A percentile compares a stretch with the other conserved stretches of the same genome.
These are phyloP conservation scores for Sporothrix mexicana DNA, from an alignment of 2,329 filamentous ascomycete genomes.

Conservation along the genomic window DNA sequence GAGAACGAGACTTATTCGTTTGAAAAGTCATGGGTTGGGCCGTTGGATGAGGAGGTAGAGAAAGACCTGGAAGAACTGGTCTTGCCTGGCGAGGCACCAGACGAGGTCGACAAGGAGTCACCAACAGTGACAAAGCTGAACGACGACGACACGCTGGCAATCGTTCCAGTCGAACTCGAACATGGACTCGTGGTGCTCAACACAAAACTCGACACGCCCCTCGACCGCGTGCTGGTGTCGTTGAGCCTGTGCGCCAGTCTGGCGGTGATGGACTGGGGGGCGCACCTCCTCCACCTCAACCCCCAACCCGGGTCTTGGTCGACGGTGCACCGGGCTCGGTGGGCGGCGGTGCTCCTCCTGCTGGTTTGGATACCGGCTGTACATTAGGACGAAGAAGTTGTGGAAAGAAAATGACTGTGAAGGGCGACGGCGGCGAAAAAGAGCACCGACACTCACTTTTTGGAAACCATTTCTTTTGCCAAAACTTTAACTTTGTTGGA, in stretches of 20 bases:
- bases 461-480: constrained; percentile 5
- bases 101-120: not conserved
- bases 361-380: constrained; percentile 34
- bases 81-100: not conserved
- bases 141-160: not conserved
- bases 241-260: constrained; percentile 13
- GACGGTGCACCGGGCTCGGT: not conserved
- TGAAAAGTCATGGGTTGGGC: not conserved
- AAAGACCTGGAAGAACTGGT: not conserved
- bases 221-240: constrained; percentile 19
- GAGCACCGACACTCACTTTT: constrained; percentile 15
- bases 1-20: not conserved
- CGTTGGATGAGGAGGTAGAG: not conserved
- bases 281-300: not conserved
- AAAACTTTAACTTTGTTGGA: not conserved
- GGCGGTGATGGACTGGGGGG: constrained; percentile 4
- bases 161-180: not conserved
- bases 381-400: constrained; percentile 12
- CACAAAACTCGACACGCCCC: not conserved
- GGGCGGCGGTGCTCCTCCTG: constrained; percentile 22
- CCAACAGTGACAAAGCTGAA: not conserved
- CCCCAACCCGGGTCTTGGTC: too few relatives aligned
- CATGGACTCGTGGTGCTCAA: not conserved
- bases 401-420: not conserved
- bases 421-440: not conserved